phyloP scores from a whole-genome alignment of 2,329 filamentous ascomycete species.

The Dactylellina parvicollis region DNA sequence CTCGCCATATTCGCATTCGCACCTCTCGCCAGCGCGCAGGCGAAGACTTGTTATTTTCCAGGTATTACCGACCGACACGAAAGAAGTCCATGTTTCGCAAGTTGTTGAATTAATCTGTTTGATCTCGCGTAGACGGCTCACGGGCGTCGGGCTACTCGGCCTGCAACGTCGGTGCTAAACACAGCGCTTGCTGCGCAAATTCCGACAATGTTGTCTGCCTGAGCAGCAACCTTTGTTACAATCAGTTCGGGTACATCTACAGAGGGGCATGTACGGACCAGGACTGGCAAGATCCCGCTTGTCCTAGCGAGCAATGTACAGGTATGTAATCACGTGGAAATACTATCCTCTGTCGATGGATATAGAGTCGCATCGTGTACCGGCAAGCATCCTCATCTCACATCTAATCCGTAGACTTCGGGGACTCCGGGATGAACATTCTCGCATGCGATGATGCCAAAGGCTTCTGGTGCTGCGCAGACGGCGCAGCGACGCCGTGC shows the following conservation, averaged over 20 bases:
- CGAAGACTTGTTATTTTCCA: conserved; percentile 32
- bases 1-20: not conserved
- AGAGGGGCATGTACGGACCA: conserved; percentile 40
- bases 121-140: conserved; percentile 17
- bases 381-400: not conserved
- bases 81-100: no score
- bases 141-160: not conserved
- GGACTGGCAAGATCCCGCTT: conserved; percentile 11
- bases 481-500: conserved; percentile 12
- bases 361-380: no score
- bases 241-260: conserved; percentile 39
- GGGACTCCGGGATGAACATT: conserved; percentile 24
- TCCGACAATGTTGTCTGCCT: conserved; percentile 43
- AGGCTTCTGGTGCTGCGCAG: conserved; percentile 42
- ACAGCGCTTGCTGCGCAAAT: conserved; percentile 31
- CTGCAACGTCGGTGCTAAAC: conserved; percentile 6
- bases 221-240: conserved; percentile 32
- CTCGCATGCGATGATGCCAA: conserved; percentile 40
- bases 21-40: conserved; percentile 1
- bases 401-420: not conserved
- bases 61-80: no score
- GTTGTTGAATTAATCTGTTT: no score
- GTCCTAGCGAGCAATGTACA: conserved; percentile 23
- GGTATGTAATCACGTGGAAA: conserved; percentile 5
- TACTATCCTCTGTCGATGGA: no score